A percentile compares a stretch with the other conserved stretches of the same genome.
Conservation (phyloP, 805 yeast genomes). For the Metschnikowia anglica region DNA sequence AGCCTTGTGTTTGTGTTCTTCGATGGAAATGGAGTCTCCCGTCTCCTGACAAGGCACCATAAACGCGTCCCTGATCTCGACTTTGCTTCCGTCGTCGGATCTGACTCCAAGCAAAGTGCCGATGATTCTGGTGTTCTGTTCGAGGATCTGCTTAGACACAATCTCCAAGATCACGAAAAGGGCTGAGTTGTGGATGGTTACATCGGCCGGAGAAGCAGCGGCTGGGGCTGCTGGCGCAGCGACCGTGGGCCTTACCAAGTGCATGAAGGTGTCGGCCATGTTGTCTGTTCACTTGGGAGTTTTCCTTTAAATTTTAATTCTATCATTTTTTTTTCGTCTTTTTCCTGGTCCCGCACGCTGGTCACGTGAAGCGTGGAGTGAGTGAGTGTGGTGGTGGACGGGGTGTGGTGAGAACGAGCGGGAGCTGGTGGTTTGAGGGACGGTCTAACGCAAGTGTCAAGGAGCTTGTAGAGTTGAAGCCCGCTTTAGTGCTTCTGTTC, state of each 20-base stretch:
- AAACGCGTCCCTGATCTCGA: slow-evolving; percentile 73
- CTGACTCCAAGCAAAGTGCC: slow-evolving; percentile 82
- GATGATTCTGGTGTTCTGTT: slow-evolving; percentile 55
- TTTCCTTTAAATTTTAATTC: neutral
- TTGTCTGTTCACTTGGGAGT: neutral
- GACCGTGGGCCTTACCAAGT: slow-evolving; percentile 51
- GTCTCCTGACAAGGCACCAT: slow-evolving; percentile 79
- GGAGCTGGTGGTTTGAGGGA: too few species aligned
- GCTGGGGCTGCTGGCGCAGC: slow-evolving; percentile 46
- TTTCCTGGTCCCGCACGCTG: slow-evolving; percentile 11
- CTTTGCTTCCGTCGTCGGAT: slow-evolving; percentile 77
- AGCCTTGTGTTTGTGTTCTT: slow-evolving; percentile 70
- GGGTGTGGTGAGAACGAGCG: neutral
- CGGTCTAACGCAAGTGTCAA: too few species aligned
- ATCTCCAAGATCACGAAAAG: slow-evolving; percentile 75
- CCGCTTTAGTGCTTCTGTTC: too few species aligned
- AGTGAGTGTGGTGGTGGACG: neutral
- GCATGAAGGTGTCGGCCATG: slow-evolving; percentile 31
- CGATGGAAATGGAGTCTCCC: slow-evolving; percentile 71
- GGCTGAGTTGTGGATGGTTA: slow-evolving; percentile 66
- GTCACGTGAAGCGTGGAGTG: slow-evolving; percentile 15
- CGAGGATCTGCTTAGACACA: slow-evolving; percentile 49
- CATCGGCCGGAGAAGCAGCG: slow-evolving; percentile 48
- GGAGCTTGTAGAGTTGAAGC: too few species aligned
- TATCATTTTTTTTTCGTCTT: neutral